Conservation (phyloP, 78 protist genomes). For the Tieghemostelium lacteum region DNA sequence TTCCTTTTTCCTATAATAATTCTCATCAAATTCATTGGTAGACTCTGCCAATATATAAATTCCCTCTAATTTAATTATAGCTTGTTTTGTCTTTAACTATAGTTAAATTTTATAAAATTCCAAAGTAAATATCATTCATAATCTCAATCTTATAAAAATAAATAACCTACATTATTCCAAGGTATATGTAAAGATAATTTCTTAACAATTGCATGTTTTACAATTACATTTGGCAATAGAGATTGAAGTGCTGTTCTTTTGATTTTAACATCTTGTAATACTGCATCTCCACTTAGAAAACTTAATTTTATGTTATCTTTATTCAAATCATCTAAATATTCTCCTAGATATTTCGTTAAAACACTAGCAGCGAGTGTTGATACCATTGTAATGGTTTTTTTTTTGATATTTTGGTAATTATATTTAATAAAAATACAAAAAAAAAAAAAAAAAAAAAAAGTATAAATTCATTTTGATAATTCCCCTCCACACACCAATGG, state of each 20-base stretch:
- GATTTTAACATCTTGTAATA: slow-evolving; percentile 48
- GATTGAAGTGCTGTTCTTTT: slow-evolving; percentile 45
- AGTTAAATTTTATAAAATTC: no score
- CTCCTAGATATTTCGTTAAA: slow-evolving; percentile 42
- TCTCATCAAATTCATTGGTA: slow-evolving; percentile 44
- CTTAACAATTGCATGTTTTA: slow-evolving; percentile 57
- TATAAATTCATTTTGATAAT: no score
- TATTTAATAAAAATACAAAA: no score
- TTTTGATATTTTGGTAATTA: no score
- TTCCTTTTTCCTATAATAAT: slow-evolving; percentile 37
- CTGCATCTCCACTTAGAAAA: slow-evolving; percentile 60
- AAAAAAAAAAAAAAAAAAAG: no score
- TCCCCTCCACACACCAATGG: no score
- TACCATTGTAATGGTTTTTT: no score
- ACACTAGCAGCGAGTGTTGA: slow-evolving; percentile 54
- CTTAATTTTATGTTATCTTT: slow-evolving; percentile 54
- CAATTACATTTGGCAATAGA: slow-evolving; percentile 45
- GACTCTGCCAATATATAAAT: slow-evolving; percentile 70
- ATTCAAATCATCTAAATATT: slow-evolving; percentile 59
- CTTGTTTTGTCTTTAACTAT: slow-evolving; percentile 51
- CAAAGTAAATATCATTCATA: neutral
- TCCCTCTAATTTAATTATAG: slow-evolving; percentile 58
- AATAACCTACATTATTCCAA: slow-evolving; percentile 63
- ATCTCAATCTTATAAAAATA: neutral
- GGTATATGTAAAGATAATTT: slow-evolving; percentile 63